phyloP scores from a whole-genome alignment of 306 rosid species.

The Lupinus albus region DNA sequence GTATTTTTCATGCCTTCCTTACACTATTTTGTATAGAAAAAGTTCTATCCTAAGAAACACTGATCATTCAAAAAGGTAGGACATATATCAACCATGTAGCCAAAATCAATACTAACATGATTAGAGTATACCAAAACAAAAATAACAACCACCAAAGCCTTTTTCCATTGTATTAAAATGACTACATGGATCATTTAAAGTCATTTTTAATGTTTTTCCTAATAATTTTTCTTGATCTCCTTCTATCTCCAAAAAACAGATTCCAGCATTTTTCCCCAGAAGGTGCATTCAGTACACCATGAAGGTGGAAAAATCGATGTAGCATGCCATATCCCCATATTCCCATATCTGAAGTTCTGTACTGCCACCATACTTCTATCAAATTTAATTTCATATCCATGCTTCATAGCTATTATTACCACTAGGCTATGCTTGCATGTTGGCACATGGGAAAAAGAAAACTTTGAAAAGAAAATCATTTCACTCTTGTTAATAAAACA shows the following conservation, averaged over 20 bases:
- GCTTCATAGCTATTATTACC: background rate
- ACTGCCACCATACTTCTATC: conserved; percentile 5
- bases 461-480: conserved; percentile 4
- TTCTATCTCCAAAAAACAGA: too few species aligned
- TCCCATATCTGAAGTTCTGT: background rate
- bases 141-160: background rate
- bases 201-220: background rate
- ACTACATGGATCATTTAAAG: background rate
- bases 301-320: background rate
- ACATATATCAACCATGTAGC: background rate
- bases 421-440: background rate
- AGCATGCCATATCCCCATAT: background rate
- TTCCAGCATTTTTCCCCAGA: background rate
- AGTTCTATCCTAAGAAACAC: conserved; percentile 13
- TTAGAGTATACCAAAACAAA: background rate
- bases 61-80: background rate
- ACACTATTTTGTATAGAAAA: background rate
- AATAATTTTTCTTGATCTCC: background rate
- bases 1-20: conserved; percentile 8
- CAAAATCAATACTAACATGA: background rate
- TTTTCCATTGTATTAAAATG: background rate
- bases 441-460: conserved; percentile 3
- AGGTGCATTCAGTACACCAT: background rate
- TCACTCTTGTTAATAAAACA: background rate
- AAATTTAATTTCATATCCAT: background rate